phyloP scores from a whole-genome alignment of 768 basidiomycete species.

The Cystofilobasidium bisporidii region DNA sequence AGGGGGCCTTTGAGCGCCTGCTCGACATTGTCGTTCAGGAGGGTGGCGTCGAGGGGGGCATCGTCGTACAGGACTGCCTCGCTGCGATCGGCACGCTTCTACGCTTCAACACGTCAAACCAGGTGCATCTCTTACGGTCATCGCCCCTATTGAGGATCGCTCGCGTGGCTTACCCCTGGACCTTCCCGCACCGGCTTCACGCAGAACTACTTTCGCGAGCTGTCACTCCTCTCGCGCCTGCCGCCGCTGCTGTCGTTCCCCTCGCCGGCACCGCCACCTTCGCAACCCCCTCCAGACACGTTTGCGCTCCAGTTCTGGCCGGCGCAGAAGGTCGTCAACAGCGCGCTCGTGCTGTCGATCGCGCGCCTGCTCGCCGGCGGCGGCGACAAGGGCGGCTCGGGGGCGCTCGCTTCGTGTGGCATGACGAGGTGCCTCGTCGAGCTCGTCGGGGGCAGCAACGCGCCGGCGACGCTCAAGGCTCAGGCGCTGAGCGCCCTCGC shows the following conservation, averaged over 20 bases:
- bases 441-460: conserved; percentile 84
- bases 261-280: conserved; percentile 47
- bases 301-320: conserved; percentile 98
- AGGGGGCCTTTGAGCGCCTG: conserved; percentile 90
- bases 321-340: conserved; percentile 73
- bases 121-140: conserved; percentile 47
- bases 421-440: conserved; percentile 70
- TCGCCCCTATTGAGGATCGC: no score
- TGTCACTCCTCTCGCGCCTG: conserved; percentile 54
- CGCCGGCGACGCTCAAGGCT: conserved; percentile 74
- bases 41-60: conserved; percentile 84
- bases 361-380: conserved; percentile 68
- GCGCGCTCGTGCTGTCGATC: conserved; percentile 65
- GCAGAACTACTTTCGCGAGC: conserved; percentile 94
- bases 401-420: conserved; percentile 42
- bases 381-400: conserved; percentile 23
- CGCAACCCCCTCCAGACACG: conserved; percentile 52
- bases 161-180: conserved; percentile 5
- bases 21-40: conserved; percentile 79
- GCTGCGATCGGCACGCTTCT: conserved; percentile 75
- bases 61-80: conserved; percentile 75
- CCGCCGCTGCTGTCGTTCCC: conserved; percentile 63
- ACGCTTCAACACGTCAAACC: conserved; percentile 87
- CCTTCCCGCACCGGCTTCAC: not conserved
- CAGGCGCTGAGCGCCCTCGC: conserved; percentile 54